A percentile compares a stretch with the other conserved stretches of the same genome.
Conservation (phyloP, 305 asterid species). For the Fraxinus velutina region DNA sequence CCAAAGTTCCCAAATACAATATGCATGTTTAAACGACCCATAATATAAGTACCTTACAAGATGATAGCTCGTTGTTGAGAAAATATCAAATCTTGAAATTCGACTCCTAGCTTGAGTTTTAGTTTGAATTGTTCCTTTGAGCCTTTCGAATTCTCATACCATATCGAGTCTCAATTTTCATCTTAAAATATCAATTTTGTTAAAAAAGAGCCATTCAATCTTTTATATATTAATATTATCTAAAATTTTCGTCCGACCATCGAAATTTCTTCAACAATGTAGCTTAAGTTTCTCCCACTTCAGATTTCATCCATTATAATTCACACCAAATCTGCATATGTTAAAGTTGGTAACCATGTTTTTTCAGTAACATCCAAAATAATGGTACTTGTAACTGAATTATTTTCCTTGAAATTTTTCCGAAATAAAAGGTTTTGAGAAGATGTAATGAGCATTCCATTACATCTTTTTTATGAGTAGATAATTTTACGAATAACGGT, state of each 20-base stretch:
- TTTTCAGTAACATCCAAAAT: too few relatives aligned
- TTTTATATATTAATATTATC: too few relatives aligned
- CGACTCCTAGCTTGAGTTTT: neutral
- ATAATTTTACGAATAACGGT: neutral
- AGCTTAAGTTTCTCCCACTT: neutral
- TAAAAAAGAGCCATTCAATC: neutral
- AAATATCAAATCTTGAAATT: neutral
- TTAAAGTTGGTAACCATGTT: neutral
- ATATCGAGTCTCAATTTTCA: neutral
- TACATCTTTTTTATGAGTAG: neutral
- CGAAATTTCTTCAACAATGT: neutral
- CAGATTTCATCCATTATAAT: neutral
- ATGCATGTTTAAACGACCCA: neutral
- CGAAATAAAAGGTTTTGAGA: neutral
- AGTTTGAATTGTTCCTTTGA: neutral
- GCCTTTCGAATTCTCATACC: neutral
- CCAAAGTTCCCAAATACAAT: neutral
- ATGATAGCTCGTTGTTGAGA: neutral
- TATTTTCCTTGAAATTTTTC: neutral
- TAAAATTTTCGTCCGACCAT: neutral
- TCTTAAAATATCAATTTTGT: neutral
- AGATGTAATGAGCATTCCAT: neutral
- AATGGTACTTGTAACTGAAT: neutral
- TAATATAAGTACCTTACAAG: too few relatives aligned
- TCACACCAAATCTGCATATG: neutral